Evolutionary conservation across 176 grass and related monocot species (phyloP), one percentile per base, ranked within the genome.

Genomic region (Juncus effusus): DNA sequence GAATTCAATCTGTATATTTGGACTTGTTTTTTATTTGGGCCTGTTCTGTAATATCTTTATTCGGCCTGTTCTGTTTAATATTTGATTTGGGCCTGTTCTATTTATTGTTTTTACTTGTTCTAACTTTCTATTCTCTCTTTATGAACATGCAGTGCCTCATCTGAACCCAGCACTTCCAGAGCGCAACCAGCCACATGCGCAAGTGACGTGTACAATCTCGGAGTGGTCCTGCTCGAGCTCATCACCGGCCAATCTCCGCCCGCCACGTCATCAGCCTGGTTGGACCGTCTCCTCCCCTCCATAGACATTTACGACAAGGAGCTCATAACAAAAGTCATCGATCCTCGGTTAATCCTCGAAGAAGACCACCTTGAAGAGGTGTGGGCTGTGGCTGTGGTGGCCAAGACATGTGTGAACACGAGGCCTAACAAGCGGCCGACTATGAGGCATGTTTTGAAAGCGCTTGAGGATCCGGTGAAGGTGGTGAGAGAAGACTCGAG

Each of bases 281-380:
- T 99, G 38, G 95, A 87, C 65, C 69, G 72, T 59, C 84, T 67
- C 0, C 47, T 99, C 61, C 89, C 66, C 3, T 94, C 79, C 38
- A 80, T 99, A 69, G 90, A 83, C 63, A 89, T 99, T 72, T 84
- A 87, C 12, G 85, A 99, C 69, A 99, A 99, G 56, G 88, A 99
- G 59, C 80, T 90, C 10, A 84, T 99, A 64, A 83, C 85, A 42
- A 99, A 83, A 77, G 94, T 99, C 50, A 85, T 99, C 13, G 95
- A 99, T 54, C 95, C 95, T 35, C 80, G 70, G 1, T 83, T 99
- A 35, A 92, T 99, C 37, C 80, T 99, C n/a, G 88, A 99, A 5
- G 95, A 99, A 82, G 95, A 99, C 51, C 95, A 89, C 74, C 61
- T 99, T 56, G 95, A 99, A 81, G 95, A 99, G 76, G 89, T 99